Conservation (phyloP, 129 eudicot genomes). For the Lactuca saligna region DNA sequence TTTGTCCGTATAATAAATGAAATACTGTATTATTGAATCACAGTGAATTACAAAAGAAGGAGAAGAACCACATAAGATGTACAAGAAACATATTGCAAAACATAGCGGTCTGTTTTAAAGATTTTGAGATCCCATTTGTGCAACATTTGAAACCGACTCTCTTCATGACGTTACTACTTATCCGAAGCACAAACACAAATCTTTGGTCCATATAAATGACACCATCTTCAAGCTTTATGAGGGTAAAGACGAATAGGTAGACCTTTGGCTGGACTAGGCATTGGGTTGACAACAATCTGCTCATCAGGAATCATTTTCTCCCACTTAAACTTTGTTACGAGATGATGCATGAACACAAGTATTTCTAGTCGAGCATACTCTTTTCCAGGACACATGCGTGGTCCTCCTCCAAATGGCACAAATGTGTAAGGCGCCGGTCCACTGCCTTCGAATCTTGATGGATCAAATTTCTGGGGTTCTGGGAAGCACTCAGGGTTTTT, state of each 20-base stretch:
- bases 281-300: conserved; percentile 66
- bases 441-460: conserved; percentile 63
- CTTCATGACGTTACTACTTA: conserved; percentile 6
- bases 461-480: conserved; percentile 58
- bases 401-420: conserved; percentile 93
- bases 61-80: neutral
- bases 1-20: no score
- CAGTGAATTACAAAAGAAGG: neutral
- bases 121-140: neutral
- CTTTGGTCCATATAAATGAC: neutral
- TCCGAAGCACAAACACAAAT: neutral
- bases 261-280: conserved; percentile 75
- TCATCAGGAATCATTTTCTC: conserved; percentile 72
- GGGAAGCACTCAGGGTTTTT: conserved; percentile 59
- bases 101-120: neutral
- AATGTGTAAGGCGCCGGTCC: conserved; percentile 73
- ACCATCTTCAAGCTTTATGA: conserved; percentile 36
- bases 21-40: no score
- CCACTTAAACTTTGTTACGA: conserved; percentile 66
- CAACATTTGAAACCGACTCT: neutral
- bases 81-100: neutral
- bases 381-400: conserved; percentile 90
- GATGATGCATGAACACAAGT: conserved; percentile 73
- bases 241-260: conserved; percentile 72
- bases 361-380: conserved; percentile 81